phyloP scores from a whole-genome alignment of 2,329 filamentous ascomycete species.

The Nothopassalora personata region DNA sequence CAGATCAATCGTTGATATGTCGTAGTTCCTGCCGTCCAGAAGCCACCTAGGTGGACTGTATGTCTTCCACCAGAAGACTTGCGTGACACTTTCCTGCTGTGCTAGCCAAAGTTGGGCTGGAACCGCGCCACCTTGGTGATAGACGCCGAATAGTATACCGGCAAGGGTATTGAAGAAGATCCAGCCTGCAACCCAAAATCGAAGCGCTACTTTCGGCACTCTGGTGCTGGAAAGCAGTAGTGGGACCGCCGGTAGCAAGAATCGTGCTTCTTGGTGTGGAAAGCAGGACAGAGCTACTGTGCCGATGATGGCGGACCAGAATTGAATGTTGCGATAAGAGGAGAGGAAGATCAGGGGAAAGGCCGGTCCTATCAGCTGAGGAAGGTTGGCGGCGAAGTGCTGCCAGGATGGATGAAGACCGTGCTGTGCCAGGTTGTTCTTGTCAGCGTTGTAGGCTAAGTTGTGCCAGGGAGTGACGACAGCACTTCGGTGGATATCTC shows the following conservation, averaged over 20 bases:
- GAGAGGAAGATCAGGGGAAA: slow-evolving; percentile 42
- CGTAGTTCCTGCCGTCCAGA: slow-evolving; percentile 67
- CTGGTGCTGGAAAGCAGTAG: slow-evolving; percentile 69
- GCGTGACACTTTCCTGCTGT: slow-evolving; percentile 59
- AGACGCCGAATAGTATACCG: slow-evolving; percentile 70
- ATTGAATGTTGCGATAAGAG: slow-evolving; percentile 55
- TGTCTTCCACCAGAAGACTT: slow-evolving; percentile 80
- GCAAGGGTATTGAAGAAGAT: slow-evolving; percentile 63
- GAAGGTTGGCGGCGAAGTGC: slow-evolving; percentile 48
- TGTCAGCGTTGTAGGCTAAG: slow-evolving; percentile 46
- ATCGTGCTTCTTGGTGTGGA: slow-evolving; percentile 75
- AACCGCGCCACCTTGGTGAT: slow-evolving; percentile 74
- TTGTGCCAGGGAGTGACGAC: slow-evolving; percentile 51
- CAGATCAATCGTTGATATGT: slow-evolving; percentile 65
- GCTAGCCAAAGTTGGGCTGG: slow-evolving; percentile 71
- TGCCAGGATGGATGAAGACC: slow-evolving; percentile 51
- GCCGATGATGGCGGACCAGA: slow-evolving; percentile 70
- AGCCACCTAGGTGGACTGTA: slow-evolving; percentile 79
- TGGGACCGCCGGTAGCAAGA: slow-evolving; percentile 69
- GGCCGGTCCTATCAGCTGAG: slow-evolving; percentile 49
- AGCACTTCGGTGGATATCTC: slow-evolving; percentile 53
- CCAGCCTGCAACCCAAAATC: slow-evolving; percentile 44
- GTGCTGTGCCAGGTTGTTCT: slow-evolving; percentile 48
- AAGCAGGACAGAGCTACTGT: slow-evolving; percentile 66
- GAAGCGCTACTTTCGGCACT: slow-evolving; percentile 50